Conservation (phyloP, 768 basidiomycete genomes). For the Suillus subalutaceus region DNA sequence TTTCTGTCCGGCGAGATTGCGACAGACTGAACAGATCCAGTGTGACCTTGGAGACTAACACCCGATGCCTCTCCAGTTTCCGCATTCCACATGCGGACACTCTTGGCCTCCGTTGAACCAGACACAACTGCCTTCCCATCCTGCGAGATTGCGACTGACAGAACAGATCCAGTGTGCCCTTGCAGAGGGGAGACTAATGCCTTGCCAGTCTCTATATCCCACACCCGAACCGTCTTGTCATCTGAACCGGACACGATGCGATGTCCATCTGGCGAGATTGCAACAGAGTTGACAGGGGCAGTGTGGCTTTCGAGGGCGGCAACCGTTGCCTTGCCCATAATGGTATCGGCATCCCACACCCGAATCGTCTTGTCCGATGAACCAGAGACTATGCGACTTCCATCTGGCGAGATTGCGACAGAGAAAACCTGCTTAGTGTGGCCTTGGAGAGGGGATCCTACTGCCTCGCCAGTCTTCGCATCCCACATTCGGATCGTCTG, state of each 20-base stretch:
- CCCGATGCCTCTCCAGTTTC: too few relatives aligned
- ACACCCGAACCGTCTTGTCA: not conserved
- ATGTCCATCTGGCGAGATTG: not conserved
- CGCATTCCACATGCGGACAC: too few relatives aligned
- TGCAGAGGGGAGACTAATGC: not conserved
- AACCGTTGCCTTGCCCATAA: not conserved
- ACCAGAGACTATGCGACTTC: not conserved
- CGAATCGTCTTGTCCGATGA: not conserved
- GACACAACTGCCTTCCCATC: too few relatives aligned
- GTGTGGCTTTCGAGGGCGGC: not conserved
- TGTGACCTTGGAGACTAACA: not conserved
- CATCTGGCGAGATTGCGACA: conserved; percentile 8
- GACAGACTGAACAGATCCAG: not conserved
- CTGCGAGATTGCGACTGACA: too few relatives aligned
- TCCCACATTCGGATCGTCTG: conserved; percentile 6
- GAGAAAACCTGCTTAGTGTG: not conserved
- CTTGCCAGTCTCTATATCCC: not conserved
- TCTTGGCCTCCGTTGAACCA: too few relatives aligned
- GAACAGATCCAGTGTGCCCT: too few relatives aligned
- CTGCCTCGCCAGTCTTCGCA: not conserved
- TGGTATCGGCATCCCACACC: not conserved
- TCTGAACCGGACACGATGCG: too few relatives aligned
- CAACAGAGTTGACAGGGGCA: rapidly evolving
- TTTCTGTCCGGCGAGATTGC: not conserved
- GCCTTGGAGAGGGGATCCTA: not conserved